These are phyloP conservation scores for Botrytis medusae DNA, from an alignment of 2,329 filamentous ascomycete genomes.

Conservation along the genomic window DNA sequence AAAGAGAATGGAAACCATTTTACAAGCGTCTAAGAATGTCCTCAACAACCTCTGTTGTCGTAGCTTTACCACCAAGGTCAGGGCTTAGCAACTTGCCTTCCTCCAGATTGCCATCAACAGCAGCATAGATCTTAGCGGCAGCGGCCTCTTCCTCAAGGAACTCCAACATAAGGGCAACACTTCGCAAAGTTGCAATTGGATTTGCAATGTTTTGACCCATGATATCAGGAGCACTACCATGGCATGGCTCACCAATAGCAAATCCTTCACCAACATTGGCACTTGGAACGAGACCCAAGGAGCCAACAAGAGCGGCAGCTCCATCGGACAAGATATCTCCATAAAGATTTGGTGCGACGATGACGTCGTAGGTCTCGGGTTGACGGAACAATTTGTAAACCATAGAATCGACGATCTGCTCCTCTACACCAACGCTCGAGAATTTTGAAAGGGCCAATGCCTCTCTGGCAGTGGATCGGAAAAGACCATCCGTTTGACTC, in stretches of 20 bases:
- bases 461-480: slow-evolving; percentile 75
- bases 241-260: slow-evolving; percentile 96
- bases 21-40: slow-evolving; percentile 85
- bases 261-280: slow-evolving; percentile 95
- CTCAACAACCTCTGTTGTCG: slow-evolving; percentile 80
- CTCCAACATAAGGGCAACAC: slow-evolving; percentile 92
- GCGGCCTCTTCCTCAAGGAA: slow-evolving; percentile 86
- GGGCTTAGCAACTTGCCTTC: slow-evolving; percentile 81
- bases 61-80: slow-evolving; percentile 84
- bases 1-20: slow-evolving; percentile 18
- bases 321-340: slow-evolving; percentile 96
- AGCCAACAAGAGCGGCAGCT: slow-evolving; percentile 89
- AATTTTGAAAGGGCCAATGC: slow-evolving; percentile 70
- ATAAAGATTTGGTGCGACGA: slow-evolving; percentile 96
- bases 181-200: slow-evolving; percentile 90
- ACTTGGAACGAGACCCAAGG: slow-evolving; percentile 85
- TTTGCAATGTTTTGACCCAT: slow-evolving; percentile 91
- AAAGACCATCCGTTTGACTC: slow-evolving; percentile 93
- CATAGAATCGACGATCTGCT: slow-evolving; percentile 99
- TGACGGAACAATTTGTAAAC: slow-evolving; percentile 99
- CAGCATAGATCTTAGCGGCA: slow-evolving; percentile 84
- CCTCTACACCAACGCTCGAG: slow-evolving; percentile 69
- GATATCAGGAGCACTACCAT: slow-evolving; percentile 94
- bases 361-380: slow-evolving; percentile 92
- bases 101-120: slow-evolving; percentile 85